Evolutionary conservation across 305 asterid genomes (phyloP), one percentile per base, ranked within the genome.

Genomic region (Plantago coronopus): DNA sequence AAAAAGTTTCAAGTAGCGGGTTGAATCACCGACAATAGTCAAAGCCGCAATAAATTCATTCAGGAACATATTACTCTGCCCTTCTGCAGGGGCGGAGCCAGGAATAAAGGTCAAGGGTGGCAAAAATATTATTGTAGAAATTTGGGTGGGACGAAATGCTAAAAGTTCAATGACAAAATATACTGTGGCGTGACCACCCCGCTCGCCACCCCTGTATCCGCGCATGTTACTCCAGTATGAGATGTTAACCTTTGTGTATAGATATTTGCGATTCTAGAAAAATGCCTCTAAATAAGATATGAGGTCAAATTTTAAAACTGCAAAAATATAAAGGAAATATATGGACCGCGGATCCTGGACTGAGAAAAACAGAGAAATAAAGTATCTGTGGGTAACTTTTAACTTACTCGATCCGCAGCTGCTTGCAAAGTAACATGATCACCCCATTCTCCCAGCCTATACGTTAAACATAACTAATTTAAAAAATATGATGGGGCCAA

Each of bases 381-480:
- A 17, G 18, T 3, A 51, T 23, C 57, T 17, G 17, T 15, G 20
- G 58, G 17, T 37, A 23, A 53, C 6, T 17, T 53, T 16, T 23
- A 65, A 73, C 91, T 79, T 83, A 88, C 98, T 67, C 78, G 72
- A 72, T 91, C 98, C 20, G 98, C 95, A 67, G 98, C 96, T 65
- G 98, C 98, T 84, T 88, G 98, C 38, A 91, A 88, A 67, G 98
- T 91, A 57, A 91, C 87, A 62, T 91, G 96, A 75, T 91, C 98
- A 59, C 96, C 98, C 98, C 96, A 91, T 71, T 88, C 98, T 17
- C 95, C 95, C 66, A 68, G 66, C 78, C 98, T 91, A 69, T 11
- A 64, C 44, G 48, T 64, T 40, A 61, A 34, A 64, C 16, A 49
- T 68, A 72, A 58, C 45, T 20, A 68, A 7, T 69, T 57, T 48